Percentiles rank a stretch among this genome's conserved stretches.
Conservation (phyloP, 768 basidiomycete species). For the Rhizopogon salebrosus region DNA sequence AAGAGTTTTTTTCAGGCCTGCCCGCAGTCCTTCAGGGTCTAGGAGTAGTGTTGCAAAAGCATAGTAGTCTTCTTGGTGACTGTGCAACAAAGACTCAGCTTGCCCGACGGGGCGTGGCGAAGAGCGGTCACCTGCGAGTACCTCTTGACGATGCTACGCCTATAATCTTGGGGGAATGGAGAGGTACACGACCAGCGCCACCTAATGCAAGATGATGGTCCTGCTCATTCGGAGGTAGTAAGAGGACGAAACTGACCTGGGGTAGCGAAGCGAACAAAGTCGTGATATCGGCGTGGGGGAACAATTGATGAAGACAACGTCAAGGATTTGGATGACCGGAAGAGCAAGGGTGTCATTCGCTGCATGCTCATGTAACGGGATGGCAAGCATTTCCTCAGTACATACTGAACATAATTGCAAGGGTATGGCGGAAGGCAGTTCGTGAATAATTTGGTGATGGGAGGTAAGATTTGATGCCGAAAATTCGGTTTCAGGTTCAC, state of each 20-base stretch:
- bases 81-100: conserved; percentile 23
- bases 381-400: conserved; percentile 24
- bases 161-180: conserved; percentile 73
- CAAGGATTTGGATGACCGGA: conserved; percentile 15
- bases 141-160: conserved; percentile 75
- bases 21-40: conserved; percentile 66
- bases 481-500: no score
- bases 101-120: not conserved
- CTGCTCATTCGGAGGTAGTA: not conserved
- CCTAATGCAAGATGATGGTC: conserved; percentile 31
- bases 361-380: conserved; percentile 18
- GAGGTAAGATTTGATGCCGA: no score
- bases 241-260: conserved; percentile 40
- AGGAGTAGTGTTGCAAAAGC: conserved; percentile 72
- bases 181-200: conserved; percentile 61
- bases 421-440: no score
- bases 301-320: conserved; percentile 7
- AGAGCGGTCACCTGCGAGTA: conserved; percentile 51
- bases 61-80: conserved; percentile 89
- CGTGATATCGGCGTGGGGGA: conserved; percentile 47
- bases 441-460: no score
- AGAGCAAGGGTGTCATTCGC: conserved; percentile 24
- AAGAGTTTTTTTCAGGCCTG: conserved; percentile 56
- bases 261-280: conserved; percentile 55
- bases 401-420: not conserved